Conservation (phyloP, 768 basidiomycete genomes). For the Boletus bicolor region DNA sequence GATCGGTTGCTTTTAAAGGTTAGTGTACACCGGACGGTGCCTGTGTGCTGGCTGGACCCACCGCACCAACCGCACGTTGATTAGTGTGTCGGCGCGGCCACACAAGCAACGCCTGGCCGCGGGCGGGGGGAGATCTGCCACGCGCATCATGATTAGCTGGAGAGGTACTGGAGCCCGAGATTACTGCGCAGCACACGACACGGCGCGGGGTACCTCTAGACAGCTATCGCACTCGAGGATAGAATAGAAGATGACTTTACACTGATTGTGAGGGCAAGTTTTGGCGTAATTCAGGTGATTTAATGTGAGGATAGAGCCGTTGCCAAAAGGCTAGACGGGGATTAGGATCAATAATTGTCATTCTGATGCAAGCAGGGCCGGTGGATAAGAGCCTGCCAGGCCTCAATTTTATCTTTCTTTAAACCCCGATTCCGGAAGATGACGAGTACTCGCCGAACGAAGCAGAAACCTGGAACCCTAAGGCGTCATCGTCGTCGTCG, state of each 20-base stretch:
- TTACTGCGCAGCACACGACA: not conserved
- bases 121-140: not conserved
- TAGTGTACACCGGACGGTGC: not conserved
- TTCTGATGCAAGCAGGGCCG: too few relatives aligned
- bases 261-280: too few relatives aligned
- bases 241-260: not conserved
- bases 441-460: too few relatives aligned
- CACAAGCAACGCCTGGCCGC: not conserved
- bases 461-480: too few relatives aligned
- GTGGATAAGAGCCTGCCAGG: too few relatives aligned
- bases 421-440: too few relatives aligned
- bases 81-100: not conserved
- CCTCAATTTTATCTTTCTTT: too few relatives aligned
- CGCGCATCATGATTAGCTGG: not conserved
- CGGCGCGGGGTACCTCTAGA: not conserved
- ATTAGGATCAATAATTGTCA: too few relatives aligned
- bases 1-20: conserved; percentile 1
- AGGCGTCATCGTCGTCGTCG: too few relatives aligned
- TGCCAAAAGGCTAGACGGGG: not conserved
- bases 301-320: not conserved
- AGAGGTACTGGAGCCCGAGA: not conserved
- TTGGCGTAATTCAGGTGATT: not conserved
- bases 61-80: not conserved
- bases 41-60: not conserved
- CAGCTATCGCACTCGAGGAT: not conserved